Conservation (phyloP, 495 filamentous ascomycete genomes). For the Aspergillus nidulans region DNA sequence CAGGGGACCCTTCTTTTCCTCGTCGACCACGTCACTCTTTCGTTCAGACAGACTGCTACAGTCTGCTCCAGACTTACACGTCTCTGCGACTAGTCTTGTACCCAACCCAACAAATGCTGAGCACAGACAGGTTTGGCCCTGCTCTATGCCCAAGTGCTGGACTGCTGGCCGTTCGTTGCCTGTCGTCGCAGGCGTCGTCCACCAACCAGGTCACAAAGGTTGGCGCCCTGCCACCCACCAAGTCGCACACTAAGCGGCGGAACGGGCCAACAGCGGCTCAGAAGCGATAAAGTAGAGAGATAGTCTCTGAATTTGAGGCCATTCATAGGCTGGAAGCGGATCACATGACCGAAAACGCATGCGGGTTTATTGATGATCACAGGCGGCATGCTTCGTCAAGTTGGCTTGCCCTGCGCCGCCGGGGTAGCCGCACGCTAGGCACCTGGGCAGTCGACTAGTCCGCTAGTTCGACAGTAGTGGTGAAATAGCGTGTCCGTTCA, state of each 20-base stretch:
- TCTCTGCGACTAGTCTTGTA: slow-evolving; percentile 16
- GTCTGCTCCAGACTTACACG: slow-evolving; percentile 6
- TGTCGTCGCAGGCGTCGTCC: slow-evolving; percentile 6
- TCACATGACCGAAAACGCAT: slow-evolving; percentile 40
- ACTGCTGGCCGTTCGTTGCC: not conserved
- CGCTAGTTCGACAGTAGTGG: slow-evolving; percentile 8
- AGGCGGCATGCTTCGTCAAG: slow-evolving; percentile 17
- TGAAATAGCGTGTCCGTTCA: slow-evolving; percentile 2
- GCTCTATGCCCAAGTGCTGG: not conserved
- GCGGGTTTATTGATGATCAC: slow-evolving; percentile 36
- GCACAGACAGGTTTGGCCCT: slow-evolving; percentile 17
- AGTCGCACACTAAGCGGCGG: slow-evolving; percentile 11
- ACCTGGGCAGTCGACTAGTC: slow-evolving; percentile 10
- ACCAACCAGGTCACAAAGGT: slow-evolving; percentile 12
- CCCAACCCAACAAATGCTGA: slow-evolving; percentile 7
- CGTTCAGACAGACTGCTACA: not conserved
- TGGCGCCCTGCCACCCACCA: slow-evolving; percentile 12
- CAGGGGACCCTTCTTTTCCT: slow-evolving; percentile 8
- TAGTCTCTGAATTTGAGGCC: slow-evolving; percentile 1
- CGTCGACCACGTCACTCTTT: slow-evolving; percentile 19
- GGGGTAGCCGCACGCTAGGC: slow-evolving; percentile 14
- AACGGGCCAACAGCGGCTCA: slow-evolving; percentile 11
- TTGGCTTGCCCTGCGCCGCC: slow-evolving; percentile 14
- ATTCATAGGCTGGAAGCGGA: slow-evolving; percentile 19
- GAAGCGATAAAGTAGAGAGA: slow-evolving; percentile 18